These are phyloP conservation scores for Claviceps sp. DNA, from an alignment of 2,329 filamentous ascomycete species.

Conservation along the genomic window DNA sequence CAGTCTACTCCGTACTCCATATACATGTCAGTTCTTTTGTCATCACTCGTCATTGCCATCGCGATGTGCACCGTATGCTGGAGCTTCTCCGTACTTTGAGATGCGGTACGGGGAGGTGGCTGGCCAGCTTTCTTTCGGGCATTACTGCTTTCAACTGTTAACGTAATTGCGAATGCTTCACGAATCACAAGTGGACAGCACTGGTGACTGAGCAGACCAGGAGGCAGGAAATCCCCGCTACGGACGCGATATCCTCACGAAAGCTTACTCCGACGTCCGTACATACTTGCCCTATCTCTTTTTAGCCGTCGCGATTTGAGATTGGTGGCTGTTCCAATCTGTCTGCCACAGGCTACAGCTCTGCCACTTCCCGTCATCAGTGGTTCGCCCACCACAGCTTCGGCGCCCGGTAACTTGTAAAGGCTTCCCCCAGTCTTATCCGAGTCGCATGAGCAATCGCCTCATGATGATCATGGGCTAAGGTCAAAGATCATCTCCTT, in stretches of 20 bases:
- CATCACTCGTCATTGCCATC: too few species aligned
- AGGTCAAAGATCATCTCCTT: background rate
- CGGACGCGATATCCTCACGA: background rate
- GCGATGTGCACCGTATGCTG: too few species aligned
- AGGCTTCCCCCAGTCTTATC: background rate
- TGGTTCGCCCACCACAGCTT: background rate
- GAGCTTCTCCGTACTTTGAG: too few species aligned
- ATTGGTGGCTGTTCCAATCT: background rate
- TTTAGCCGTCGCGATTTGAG: background rate
- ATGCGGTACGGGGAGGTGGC: too few species aligned
- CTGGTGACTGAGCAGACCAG: background rate
- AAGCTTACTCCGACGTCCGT: background rate
- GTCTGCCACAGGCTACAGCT: background rate
- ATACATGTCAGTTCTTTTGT: too few species aligned
- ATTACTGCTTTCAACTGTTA: too few species aligned
- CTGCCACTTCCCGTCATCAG: background rate
- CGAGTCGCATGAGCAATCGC: background rate
- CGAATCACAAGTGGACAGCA: background rate
- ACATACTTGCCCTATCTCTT: background rate
- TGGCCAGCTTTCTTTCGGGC: too few species aligned
- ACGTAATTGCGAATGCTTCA: too few species aligned
- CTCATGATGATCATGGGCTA: background rate
- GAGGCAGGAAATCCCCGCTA: background rate
- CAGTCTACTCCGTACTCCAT: too few species aligned
- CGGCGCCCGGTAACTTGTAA: background rate